A percentile compares a stretch with the other conserved stretches of the same genome.
Evolutionary conservation across 108 stramenopile species (phyloP).

Genomic region (Chaetoceros muelleri): DNA sequence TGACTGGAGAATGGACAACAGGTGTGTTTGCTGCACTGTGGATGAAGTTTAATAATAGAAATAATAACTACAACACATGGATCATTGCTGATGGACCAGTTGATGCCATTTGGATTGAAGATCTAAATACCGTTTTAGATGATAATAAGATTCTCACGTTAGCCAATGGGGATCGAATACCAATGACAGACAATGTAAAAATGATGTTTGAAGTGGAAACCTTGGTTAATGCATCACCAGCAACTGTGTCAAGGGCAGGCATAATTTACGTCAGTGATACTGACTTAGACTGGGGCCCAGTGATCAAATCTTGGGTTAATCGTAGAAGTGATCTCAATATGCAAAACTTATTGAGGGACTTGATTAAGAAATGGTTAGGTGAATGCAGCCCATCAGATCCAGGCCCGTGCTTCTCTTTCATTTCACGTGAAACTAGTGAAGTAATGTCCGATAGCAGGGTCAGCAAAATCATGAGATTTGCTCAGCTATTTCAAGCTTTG

Average conservation of each 20-base stretch:
- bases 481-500: conserved; percentile 65
- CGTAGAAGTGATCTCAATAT: conserved; percentile 42
- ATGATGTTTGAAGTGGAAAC: conserved; percentile 88
- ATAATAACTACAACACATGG: conserved; percentile 84
- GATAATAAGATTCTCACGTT: conserved; percentile 86
- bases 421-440: conserved; percentile 52
- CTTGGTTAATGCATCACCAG: conserved; percentile 84
- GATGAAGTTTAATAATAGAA: conserved; percentile 84
- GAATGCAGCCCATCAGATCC: conserved; percentile 53
- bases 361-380: conserved; percentile 71
- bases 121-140: conserved; percentile 87
- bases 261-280: conserved; percentile 89
- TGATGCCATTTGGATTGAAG: conserved; percentile 94
- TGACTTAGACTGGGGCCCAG: conserved; percentile 81
- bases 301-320: conserved; percentile 75
- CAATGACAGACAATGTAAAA: conserved; percentile 88
- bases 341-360: conserved; percentile 40
- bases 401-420: conserved; percentile 65
- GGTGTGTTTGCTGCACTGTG: conserved; percentile 91
- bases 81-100: conserved; percentile 91
- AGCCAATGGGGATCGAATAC: conserved; percentile 88
- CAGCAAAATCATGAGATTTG: conserved; percentile 57
- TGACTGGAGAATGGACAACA: conserved; percentile 85
- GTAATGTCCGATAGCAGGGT: conserved; percentile 75
- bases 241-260: conserved; percentile 90